Conservation (phyloP, 441 rosid genomes). For the Populus hybrid region DNA sequence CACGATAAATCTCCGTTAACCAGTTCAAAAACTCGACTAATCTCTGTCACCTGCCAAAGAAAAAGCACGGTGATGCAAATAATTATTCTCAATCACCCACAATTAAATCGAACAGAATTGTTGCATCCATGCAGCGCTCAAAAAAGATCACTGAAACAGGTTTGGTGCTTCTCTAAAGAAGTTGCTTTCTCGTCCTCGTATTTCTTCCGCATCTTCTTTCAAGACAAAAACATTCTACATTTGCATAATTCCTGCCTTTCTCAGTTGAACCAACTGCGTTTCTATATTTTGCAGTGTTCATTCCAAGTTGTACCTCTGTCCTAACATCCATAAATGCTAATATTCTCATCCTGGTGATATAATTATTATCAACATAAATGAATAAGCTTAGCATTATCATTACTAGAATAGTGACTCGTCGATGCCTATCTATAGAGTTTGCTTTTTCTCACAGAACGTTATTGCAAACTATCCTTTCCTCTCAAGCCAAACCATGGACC, state of each 20-base stretch:
- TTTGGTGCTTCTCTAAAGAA: not conserved
- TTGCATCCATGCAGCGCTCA: not conserved
- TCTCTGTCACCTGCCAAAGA: slow-evolving; percentile 50
- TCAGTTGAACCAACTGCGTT: not conserved
- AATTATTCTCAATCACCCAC: not conserved
- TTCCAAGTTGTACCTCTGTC: not conserved
- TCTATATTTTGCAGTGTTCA: not conserved
- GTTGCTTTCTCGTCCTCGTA: not conserved
- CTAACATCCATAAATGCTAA: not conserved
- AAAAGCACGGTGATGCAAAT: not conserved
- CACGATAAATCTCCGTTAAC: slow-evolving; percentile 51
- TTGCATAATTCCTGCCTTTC: not conserved
- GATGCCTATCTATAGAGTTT: not conserved
- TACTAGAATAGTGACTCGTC: not conserved
- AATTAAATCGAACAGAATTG: not conserved
- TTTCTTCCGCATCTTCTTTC: not conserved
- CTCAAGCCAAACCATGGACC: not conserved
- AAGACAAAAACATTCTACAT: not conserved
- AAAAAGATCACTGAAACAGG: not conserved
- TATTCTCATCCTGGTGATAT: not conserved
- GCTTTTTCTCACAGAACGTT: not conserved
- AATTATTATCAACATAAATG: not conserved
- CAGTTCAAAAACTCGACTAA: slow-evolving; percentile 44
- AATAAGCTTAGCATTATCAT: not conserved
- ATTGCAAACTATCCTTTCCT: not conserved